These are phyloP conservation scores for Erythrophleum ivorense DNA, from an alignment of 331 rosid genomes.

Conservation along the genomic window DNA sequence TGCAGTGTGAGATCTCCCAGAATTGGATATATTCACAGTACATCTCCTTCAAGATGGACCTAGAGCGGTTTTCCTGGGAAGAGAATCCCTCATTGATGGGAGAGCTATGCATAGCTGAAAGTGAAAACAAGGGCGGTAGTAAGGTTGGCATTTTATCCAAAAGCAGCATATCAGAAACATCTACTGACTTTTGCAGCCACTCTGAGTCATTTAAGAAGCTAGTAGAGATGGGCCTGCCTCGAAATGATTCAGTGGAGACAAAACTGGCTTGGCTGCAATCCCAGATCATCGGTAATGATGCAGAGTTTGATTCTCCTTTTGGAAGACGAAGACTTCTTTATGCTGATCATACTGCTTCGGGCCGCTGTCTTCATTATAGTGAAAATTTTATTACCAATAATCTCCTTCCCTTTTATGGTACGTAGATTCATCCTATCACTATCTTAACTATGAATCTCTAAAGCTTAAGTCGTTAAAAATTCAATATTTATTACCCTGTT, in stretches of 20 bases:
- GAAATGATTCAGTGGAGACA: constrained; percentile 37
- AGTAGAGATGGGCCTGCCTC: constrained; percentile 34
- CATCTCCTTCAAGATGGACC: constrained; percentile 34
- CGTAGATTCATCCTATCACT: background rate
- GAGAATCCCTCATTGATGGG: constrained; percentile 22
- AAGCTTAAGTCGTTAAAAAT: too few species aligned
- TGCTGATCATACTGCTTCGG: constrained; percentile 95
- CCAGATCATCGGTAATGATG: constrained; percentile 62
- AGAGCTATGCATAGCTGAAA: background rate
- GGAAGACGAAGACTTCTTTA: constrained; percentile 66
- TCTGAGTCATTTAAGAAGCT: constrained; percentile 43
- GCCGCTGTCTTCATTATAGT: constrained; percentile 61
- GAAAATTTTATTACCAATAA: constrained; percentile 65
- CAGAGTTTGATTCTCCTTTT: constrained; percentile 60
- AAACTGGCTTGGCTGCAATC: constrained; percentile 66
- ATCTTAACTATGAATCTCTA: background rate
- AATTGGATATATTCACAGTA: constrained; percentile 12
- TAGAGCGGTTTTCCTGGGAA: constrained; percentile 35
- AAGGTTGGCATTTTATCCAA: background rate
- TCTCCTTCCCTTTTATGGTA: constrained; percentile 87
- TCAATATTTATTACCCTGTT: too few species aligned
- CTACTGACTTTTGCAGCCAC: constrained; percentile 38
- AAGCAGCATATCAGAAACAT: constrained; percentile 9
- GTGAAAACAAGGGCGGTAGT: background rate
- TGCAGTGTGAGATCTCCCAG: constrained; percentile 35